Evolutionary conservation across 371 early-diverging fungal species (phyloP), one percentile per base, ranked within the genome.

Genomic region (Choanephora cucurbitarum): DNA sequence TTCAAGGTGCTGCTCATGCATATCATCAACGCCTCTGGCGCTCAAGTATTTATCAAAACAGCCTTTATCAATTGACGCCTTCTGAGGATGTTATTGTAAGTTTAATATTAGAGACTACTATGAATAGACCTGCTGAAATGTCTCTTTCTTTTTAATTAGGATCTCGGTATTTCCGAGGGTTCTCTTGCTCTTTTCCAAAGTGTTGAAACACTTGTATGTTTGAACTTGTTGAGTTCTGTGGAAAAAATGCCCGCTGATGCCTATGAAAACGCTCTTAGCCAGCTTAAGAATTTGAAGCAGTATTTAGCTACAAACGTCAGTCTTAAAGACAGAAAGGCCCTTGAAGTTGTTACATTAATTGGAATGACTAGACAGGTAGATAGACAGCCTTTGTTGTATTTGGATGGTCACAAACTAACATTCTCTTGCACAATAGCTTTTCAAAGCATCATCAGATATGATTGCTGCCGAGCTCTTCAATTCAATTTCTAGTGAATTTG

Each of bases 141-240:
- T 34, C 19, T 43, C 7, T 44, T 15, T 43, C 46, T 5, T 39
- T 5, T 28, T 33, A 31, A 47, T 8, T 60, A 66, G 75, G 41
- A 54, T 39, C 49, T 74, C 31, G 50, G 43, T 17, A 67, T 82
- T 22, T 68, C 79, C 28, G 70, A 73, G 40, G 85, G 87, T 13
- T 76, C 87, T 0, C 72, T 77, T 15, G 73, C 69, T 51, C 42
- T 87, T 31, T 84, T 79, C 57, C 78, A 87, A 58, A 81, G 80
- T 37, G 82, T 83, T 18, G 79, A 81, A 48, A 79, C 82, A 10
- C 48, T 75, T 45, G 67, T 70, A 1, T 85, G 83, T 57, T 77
- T 85, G 34, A 82, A 83, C 45, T 78, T 79, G 28, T 44, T 82
- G 75, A 52, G 60, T 6, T 77, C 69, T 33, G 58, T 77, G 7